phyloP scores from a whole-genome alignment of 2,329 filamentous ascomycete species.

The Fusarium sp. region DNA sequence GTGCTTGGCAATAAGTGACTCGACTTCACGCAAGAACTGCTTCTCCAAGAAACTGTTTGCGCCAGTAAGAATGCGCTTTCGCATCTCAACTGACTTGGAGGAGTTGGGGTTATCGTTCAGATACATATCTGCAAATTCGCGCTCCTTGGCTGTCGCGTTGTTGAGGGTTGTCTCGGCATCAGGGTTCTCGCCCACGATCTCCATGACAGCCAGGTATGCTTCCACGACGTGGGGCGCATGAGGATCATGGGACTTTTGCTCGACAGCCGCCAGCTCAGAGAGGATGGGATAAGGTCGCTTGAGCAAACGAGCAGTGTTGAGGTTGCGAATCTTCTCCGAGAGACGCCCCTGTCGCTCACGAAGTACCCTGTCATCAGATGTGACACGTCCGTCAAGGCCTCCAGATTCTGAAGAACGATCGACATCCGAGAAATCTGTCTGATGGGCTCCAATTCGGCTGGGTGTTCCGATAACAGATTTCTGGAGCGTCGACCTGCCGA shows the following conservation, averaged over 20 bases:
- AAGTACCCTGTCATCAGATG: slow-evolving; percentile 77
- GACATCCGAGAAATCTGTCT: slow-evolving; percentile 75
- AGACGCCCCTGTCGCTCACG: slow-evolving; percentile 88
- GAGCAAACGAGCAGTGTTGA: slow-evolving; percentile 79
- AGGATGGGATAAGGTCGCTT: slow-evolving; percentile 78
- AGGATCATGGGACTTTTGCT: slow-evolving; percentile 75
- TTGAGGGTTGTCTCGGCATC: slow-evolving; percentile 69
- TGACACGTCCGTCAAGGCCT: slow-evolving; percentile 57
- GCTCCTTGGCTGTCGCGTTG: slow-evolving; percentile 76
- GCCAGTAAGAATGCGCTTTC: slow-evolving; percentile 83
- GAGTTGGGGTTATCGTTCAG: slow-evolving; percentile 79
- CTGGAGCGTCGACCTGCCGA: slow-evolving; percentile 75
- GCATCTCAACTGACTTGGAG: slow-evolving; percentile 71
- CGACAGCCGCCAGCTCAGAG: slow-evolving; percentile 79
- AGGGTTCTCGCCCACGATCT: slow-evolving; percentile 79
- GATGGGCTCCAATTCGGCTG: slow-evolving; percentile 73
- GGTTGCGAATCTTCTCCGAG: slow-evolving; percentile 79
- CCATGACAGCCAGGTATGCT: slow-evolving; percentile 83
- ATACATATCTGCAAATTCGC: slow-evolving; percentile 81
- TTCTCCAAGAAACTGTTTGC: slow-evolving; percentile 84
- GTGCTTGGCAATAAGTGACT: slow-evolving; percentile 81
- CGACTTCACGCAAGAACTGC: slow-evolving; percentile 82
- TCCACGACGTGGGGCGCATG: slow-evolving; percentile 81
- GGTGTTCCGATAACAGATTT: slow-evolving; percentile 90
- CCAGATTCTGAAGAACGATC: slow-evolving; percentile 66